Base-by-base conservation (phyloP, 106 monocot species). In the Phalaenopsis aphrodite region DNA sequence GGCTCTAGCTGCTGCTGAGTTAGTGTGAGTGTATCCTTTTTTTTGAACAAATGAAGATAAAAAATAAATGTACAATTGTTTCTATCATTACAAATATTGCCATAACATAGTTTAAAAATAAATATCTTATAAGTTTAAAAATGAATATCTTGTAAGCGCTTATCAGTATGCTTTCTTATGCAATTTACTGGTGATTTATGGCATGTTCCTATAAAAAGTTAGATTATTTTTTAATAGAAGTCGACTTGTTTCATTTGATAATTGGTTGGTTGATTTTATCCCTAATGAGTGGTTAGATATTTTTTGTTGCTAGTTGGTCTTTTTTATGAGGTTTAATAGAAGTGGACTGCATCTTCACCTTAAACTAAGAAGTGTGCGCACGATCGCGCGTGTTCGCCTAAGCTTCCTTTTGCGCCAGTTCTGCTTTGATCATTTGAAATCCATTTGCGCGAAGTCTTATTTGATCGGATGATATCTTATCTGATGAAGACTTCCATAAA, bases 1-100 rank as follows among this genome's bases (percentile, higher is more conserved):
- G 82, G 99, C 99, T 85, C 95, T 95, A 9, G 81, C 84, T 81
- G 89, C 91, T 85, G 95, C 99, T 85, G 88, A 95, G 78, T 37
- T 99, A 41, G 93, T 99, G 99, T 94, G 87, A 90, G 98, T 55
- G 55, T 74, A 38, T 69, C 14, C 17, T 74, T 3, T 74, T 74
- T 30, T 61, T 45, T 19, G 43, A 74, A 43, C 42, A 9, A 74
- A 19, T 45, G n/a, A 45, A n/a, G n/a, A 42, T 74, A 7, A 45
- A 30, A 30, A 74, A 45, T 74, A 71, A 71, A 74, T 74, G 5
- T 19, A n/a, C 36, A 42, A 42, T 52, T 74, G 30, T 19, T 69
- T 69, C 38, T 39, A 10, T 41, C 69, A 69, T 69, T 69, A 37
- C 39, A 69, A 39, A 69, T 39, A 14, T 69, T 4, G 39, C 38